phyloP scores from a whole-genome alignment of 202 grass and related monocot genomes.

The Saccharum hybrid region DNA sequence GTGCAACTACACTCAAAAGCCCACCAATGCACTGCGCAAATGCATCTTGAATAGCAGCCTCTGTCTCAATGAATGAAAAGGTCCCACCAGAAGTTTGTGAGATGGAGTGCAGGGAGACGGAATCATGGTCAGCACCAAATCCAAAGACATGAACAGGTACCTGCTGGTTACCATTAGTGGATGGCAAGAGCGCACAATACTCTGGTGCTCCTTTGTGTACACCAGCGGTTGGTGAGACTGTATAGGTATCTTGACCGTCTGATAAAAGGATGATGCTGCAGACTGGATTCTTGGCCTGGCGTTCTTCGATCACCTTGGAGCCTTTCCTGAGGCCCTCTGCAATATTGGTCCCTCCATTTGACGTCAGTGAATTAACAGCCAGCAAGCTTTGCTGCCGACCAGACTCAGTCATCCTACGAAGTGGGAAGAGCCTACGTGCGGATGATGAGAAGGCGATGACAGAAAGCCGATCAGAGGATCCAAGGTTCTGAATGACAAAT shows the following conservation, averaged over 20 bases:
- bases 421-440: constrained; percentile 79
- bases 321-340: constrained; percentile 89
- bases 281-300: constrained; percentile 89
- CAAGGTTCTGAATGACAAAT: constrained; percentile 97
- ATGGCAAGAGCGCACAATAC: constrained; percentile 72
- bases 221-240: constrained; percentile 61
- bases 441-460: constrained; percentile 90
- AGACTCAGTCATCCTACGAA: constrained; percentile 77
- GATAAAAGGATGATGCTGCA: constrained; percentile 95
- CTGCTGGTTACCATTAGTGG: constrained; percentile 50
- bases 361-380: constrained; percentile 77
- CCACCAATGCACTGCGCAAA: constrained; percentile 96
- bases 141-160: constrained; percentile 94
- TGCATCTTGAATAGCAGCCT: constrained; percentile 88
- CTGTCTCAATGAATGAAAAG: constrained; percentile 92
- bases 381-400: constrained; percentile 74
- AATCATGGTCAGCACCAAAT: constrained; percentile 89
- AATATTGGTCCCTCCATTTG: constrained; percentile 92
- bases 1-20: constrained; percentile 84
- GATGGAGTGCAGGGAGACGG: constrained; percentile 77
- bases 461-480: constrained; percentile 76
- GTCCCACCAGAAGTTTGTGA: constrained; percentile 88
- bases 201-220: constrained; percentile 56
- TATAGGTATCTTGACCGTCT: constrained; percentile 93
- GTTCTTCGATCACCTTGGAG: constrained; percentile 85